These are phyloP conservation scores for Huntiella moniliformis DNA, from an alignment of 2,329 filamentous ascomycete genomes.

Conservation along the genomic window DNA sequence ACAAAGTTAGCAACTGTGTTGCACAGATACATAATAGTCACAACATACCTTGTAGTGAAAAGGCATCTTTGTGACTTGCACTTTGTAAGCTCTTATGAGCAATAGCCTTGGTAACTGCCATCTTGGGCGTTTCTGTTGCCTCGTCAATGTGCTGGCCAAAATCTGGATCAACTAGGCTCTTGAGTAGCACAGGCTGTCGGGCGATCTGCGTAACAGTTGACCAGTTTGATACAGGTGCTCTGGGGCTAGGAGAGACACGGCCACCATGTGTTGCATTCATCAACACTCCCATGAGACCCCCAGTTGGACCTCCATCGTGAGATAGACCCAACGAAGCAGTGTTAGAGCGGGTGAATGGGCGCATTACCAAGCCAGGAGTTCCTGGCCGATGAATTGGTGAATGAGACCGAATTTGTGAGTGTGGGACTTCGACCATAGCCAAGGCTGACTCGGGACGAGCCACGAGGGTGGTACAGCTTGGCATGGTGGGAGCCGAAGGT, in stretches of 20 bases:
- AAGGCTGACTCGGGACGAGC: background rate
- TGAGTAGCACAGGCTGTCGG: too few species aligned
- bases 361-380: conserved; percentile 10
- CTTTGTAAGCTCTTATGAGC: too few species aligned
- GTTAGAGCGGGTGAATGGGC: conserved; percentile 13
- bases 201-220: too few species aligned
- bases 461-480: background rate
- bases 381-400: background rate
- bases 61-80: too few species aligned
- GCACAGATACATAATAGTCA: too few species aligned
- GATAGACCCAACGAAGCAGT: conserved; percentile 14
- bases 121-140: too few species aligned
- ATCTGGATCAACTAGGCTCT: too few species aligned
- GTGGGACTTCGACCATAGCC: background rate
- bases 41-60: too few species aligned
- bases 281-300: conserved; percentile 5
- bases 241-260: conserved; percentile 3
- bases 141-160: too few species aligned
- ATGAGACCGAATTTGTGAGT: background rate
- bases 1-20: too few species aligned
- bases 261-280: background rate
- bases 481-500: background rate
- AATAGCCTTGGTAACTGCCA: too few species aligned
- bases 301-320: conserved; percentile 8
- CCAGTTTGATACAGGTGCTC: background rate